Base-by-base conservation (phyloP, 148 eudicot species). In the Oxyria digyna region DNA sequence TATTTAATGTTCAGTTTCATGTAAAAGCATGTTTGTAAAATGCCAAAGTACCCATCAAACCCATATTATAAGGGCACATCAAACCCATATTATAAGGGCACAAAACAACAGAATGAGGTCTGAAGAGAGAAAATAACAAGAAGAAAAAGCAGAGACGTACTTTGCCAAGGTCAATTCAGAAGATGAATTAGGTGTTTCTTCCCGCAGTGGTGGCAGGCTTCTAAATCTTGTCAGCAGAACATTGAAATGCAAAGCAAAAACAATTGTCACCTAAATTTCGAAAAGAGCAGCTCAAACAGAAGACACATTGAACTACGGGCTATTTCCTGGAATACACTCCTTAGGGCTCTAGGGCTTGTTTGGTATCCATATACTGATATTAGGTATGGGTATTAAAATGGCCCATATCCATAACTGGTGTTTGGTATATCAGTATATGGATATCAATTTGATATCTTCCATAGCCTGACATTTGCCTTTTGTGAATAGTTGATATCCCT, bases 151-250 rank as follows among this genome's bases (percentile, higher is more conserved):
- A 29, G 20, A 13, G 29, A 70, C 43, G 73, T 93, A 93, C 98
- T 86, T n/a, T 75, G 98, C 98, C 69, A 93, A 67, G 48, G 89
- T 83, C 84, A 89, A 75, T 77, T 93, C 98, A 31, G 83, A 82
- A 49, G 75, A 66, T 21, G 96, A 87, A 76, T 86, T 82, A 13
- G 91, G 86, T 17, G 95, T 89, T 42, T 80, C 79, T 76, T 82
- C 88, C 67, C 89, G 79, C 71, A 86, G 76, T 65, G 98, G 98
- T 9, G 98, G 96, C 50, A 93, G 90, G 74, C 96, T 87, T 78
- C 79, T 83, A 74, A 87, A 93, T 63, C 70, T 83, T 26, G 88
- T 90, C 70, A 93, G 78, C 57, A 67, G 57, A 68, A 93, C 90
- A 96, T 66, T 93, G 75, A 76, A 79, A 45, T 29, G 65, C 38